phyloP scores from a whole-genome alignment of 345 rosid genomes.

The Salix udensis region DNA sequence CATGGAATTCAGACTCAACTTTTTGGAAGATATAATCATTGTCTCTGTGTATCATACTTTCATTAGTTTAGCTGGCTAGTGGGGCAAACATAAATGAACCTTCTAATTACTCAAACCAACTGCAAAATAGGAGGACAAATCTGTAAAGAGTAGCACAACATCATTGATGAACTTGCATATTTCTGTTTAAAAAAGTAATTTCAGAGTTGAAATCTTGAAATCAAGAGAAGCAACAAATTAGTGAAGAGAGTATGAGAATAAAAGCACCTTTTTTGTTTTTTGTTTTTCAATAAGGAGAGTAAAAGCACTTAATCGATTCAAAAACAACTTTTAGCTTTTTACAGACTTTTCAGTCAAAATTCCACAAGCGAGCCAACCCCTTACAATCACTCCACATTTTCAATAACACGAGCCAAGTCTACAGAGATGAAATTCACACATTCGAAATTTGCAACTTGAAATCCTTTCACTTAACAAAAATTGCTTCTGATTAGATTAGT shows the following conservation, averaged over 20 bases:
- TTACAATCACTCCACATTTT: background rate
- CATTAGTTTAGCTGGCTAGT: background rate
- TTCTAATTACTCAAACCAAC: background rate
- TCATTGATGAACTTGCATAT: background rate
- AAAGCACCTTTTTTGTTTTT: background rate
- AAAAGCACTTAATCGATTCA: too few relatives aligned
- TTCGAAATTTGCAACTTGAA: background rate
- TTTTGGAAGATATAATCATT: too few relatives aligned
- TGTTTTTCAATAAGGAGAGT: too few relatives aligned
- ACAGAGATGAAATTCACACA: background rate
- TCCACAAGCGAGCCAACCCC: background rate
- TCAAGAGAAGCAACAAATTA: background rate
- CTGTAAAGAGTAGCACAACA: background rate
- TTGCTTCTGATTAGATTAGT: background rate
- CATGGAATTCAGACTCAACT: too few relatives aligned
- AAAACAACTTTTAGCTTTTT: too few relatives aligned
- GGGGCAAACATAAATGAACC: background rate
- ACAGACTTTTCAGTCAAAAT: background rate
- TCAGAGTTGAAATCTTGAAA: background rate
- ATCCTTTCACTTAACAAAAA: background rate
- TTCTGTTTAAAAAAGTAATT: background rate
- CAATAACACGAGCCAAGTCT: background rate
- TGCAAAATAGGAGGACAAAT: background rate
- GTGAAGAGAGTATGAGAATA: too few relatives aligned
- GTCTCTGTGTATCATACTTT: background rate